These are phyloP conservation scores for Trichosporon inkin DNA, from an alignment of 1,284 basidiomycete genomes.

Conservation along the genomic window DNA sequence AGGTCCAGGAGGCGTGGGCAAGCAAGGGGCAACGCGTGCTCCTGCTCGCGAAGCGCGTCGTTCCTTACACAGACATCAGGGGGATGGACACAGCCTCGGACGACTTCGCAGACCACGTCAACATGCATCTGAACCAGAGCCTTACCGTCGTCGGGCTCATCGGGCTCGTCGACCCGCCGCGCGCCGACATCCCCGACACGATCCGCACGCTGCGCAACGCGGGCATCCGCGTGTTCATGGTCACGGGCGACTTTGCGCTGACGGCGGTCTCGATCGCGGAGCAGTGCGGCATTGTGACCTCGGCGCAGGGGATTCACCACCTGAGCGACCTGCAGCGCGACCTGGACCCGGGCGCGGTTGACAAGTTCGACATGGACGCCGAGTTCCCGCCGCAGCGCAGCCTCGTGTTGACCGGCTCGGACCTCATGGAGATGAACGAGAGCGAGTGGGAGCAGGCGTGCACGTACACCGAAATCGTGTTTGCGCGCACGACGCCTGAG, in stretches of 20 bases:
- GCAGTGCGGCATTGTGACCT: slow-evolving; percentile 61
- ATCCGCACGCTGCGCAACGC: slow-evolving; percentile 58
- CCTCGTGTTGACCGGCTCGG: slow-evolving; percentile 57
- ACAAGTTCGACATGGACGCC: slow-evolving; percentile 29
- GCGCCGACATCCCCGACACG: slow-evolving; percentile 58
- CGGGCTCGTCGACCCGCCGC: slow-evolving; percentile 63
- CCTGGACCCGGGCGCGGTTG: slow-evolving; percentile 19
- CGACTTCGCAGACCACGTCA: slow-evolving; percentile 47
- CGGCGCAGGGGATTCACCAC: slow-evolving; percentile 20
- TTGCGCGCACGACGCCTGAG: slow-evolving; percentile 68
- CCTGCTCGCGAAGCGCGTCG: slow-evolving; percentile 49
- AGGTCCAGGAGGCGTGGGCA: slow-evolving; percentile 57
- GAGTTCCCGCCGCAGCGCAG: slow-evolving; percentile 26
- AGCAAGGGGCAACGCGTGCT: slow-evolving; percentile 62
- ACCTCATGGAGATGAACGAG: slow-evolving; percentile 55
- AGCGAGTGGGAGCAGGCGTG: slow-evolving; percentile 57
- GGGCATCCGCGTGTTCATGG: slow-evolving; percentile 64
- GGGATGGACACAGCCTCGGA: slow-evolving; percentile 29
- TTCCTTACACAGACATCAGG: slow-evolving; percentile 21
- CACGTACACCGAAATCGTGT: slow-evolving; percentile 64
- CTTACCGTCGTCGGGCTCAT: slow-evolving; percentile 62
- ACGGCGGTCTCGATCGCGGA: slow-evolving; percentile 58
- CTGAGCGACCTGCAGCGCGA: slow-evolving; percentile 48
- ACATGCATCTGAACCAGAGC: slow-evolving; percentile 41
- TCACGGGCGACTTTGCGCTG: slow-evolving; percentile 61